A percentile compares a stretch with the other conserved stretches of the same genome.
phyloP scores from a whole-genome alignment of 2,329 filamentous ascomycete species.

The Tolypocladium ovalisporum region DNA sequence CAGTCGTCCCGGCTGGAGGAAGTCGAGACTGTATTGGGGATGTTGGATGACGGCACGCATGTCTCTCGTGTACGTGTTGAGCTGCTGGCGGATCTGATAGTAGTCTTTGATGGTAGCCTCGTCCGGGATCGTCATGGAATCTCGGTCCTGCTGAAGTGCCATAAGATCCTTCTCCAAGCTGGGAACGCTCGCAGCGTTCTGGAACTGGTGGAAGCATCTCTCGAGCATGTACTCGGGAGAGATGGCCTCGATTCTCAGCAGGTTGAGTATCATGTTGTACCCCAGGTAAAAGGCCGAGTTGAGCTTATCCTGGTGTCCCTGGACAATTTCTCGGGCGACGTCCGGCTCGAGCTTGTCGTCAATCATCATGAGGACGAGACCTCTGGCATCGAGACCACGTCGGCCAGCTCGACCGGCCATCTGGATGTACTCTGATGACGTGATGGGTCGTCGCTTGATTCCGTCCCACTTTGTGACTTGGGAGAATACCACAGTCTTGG shows the following conservation, averaged over 20 bases:
- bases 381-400: constrained; percentile 92
- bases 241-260: constrained; percentile 97
- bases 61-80: constrained; percentile 74
- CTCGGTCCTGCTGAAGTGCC: constrained; percentile 64
- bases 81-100: constrained; percentile 76
- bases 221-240: constrained; percentile 99
- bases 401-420: constrained; percentile 97
- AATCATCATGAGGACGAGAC: constrained; percentile 99
- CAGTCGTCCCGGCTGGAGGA: constrained; percentile 77
- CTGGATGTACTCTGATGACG: constrained; percentile 92
- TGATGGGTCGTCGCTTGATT: constrained; percentile 67
- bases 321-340: constrained; percentile 88
- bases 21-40: constrained; percentile 75
- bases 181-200: constrained; percentile 83
- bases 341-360: constrained; percentile 92
- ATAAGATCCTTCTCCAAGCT: constrained; percentile 73
- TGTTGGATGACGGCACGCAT: constrained; percentile 89
- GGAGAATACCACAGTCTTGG: constrained; percentile 98
- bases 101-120: constrained; percentile 89
- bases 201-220: constrained; percentile 95
- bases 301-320: constrained; percentile 90
- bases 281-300: constrained; percentile 97
- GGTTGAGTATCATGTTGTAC: constrained; percentile 98
- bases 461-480: constrained; percentile 95
- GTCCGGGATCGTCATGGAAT: constrained; percentile 67